Evolutionary conservation across 2,329 filamentous ascomycete genomes (phyloP), one percentile per base, ranked within the genome.

Genomic region (Pyrenochaeta sp.): DNA sequence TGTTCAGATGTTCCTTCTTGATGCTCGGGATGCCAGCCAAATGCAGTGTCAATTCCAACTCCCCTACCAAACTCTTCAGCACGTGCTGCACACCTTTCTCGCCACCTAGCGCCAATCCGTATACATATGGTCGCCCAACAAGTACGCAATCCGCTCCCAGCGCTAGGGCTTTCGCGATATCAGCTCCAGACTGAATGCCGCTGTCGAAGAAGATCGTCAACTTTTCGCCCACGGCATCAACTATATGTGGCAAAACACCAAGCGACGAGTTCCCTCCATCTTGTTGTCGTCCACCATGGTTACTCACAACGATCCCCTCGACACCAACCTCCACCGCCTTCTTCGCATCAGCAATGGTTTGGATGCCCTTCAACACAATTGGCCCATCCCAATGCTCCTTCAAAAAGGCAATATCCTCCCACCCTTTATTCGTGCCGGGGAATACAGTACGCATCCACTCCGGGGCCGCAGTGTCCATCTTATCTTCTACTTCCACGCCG

Each of bases 311-410:
- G 51, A 85, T 83, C 0, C 83, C 83, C 42, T 82, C 76, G 28
- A 81, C 79, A 7, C 81, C 82, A 30, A 74, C 67, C 36, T 84
- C 73, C 5, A 79, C 73, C 2, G 80, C 80, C 54, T 78, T 74
- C 50, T 68, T 73, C 13, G 83, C 83, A 67, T 86, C 84, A 1
- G 77, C 80, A 2, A 82, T 77, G 44, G 79, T 81, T 65, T 85
- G 82, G 52, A 83, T 85, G 0, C 86, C 87, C 72, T 90, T 89
- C 36, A 87, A 79, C 59, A 86, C 83, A 51, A 92, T 85, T 0
- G 88, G 86, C 0, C 88, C 87, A 58, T 86, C 81, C 86, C 88
- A 91, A 56, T 88, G 72, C 65, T 84, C 78, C 62, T 84, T 81
- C 60, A 91, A 68, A 47, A 86, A 78, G n/a, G 79, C 78, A 36